Base-by-base conservation (phyloP, 179 eudicot species). In the Actinidia polygama region DNA sequence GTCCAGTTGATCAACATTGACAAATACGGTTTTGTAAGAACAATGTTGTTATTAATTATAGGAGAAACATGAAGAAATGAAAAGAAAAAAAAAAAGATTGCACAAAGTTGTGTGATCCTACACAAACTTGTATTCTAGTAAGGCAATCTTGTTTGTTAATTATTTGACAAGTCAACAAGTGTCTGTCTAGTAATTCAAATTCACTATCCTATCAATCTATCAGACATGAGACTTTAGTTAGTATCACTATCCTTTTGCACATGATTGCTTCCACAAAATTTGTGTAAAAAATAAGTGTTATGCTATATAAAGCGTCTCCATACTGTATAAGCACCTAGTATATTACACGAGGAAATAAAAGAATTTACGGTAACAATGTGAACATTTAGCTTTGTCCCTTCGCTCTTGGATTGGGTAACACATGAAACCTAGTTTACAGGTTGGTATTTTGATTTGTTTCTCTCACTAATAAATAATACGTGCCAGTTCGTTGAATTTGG, bases 401-500 rank as follows among this genome's bases (percentile, higher is more conserved):
- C 49, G 57, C 19, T 73, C 51, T 73, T 73, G 77, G 19, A 10
- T 50, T 23, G 21, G 61, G 40, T 58, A n/a, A n/a, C n/a, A n/a
- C n/a, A n/a, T n/a, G n/a, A n/a, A n/a, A n/a, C n/a, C n/a, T n/a
- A n/a, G n/a, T n/a, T n/a, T n/a, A n/a, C n/a, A n/a, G n/a, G n/a
- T n/a, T n/a, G n/a, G n/a, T n/a, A n/a, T n/a, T n/a, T n/a, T n/a
- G n/a, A n/a, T n/a, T n/a, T n/a, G 23, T 47, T 74, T 47, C 40
- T 12, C 14, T 74, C 8, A 49, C 49, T 47, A 46, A 72, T 54
- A 18, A 14, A 6, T 15, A 53, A 16, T 10, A 53, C 61, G 24
- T 54, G 23, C 62, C 47, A 14, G 51, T 73, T 10, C 73, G 90
- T 93, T 72, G 84, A 83, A 83, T 92, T 96, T 81, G 91, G 89